Evolutionary conservation across 2,329 filamentous ascomycete genomes (phyloP), one percentile per base, ranked within the genome.

Genomic region (Ophiocordyceps camponoti-rufipedis): DNA sequence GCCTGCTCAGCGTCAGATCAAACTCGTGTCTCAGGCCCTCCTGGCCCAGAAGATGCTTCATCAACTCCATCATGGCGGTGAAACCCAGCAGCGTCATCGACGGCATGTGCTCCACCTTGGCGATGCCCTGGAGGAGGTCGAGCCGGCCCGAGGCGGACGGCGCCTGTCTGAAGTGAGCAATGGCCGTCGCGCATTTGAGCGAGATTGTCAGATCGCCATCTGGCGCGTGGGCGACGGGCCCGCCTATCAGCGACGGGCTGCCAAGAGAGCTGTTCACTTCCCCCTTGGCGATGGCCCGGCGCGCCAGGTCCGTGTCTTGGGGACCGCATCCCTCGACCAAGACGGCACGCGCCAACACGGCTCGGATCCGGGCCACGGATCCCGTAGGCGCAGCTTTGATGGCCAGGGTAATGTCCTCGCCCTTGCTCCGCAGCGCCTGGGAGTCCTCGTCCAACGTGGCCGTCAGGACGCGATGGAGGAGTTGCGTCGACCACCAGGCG

Each of bases 401-500:
- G 2, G 88, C 85, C 32, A 85, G 68, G 1, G 76, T 70, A 31
- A 94, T 69, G 46, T 78, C 69, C 48, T 60, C 65, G 2, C 43
- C 46, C 42, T 48, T 50, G 2, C 50, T 51, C 16, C 43, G 31
- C 12, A 51, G 42, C 6, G 44, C 46, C 18, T 56, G 50, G 16
- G 63, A 57, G 11, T 70, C 67, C 48, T 72, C 71, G 31, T 69
- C 71, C 32, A 93, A 68, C 33, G 74, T 79, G 14, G 69, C 68
- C 12, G 78, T 67, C 28, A 95, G 70, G 3, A 77, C 78, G 47
- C 74, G 72, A 54, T 87, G 83, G 35, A 94, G 65, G 12, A 76
- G 69, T 46, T 81, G 70, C 50, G 78, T 85, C 0, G 88, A 93
- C 68, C 80, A 91, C 88, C 88, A 95, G 2, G 88, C 85, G 7